These are phyloP conservation scores for Barbarea vulgaris DNA, from an alignment of 345 rosid genomes.

Conservation along the genomic window DNA sequence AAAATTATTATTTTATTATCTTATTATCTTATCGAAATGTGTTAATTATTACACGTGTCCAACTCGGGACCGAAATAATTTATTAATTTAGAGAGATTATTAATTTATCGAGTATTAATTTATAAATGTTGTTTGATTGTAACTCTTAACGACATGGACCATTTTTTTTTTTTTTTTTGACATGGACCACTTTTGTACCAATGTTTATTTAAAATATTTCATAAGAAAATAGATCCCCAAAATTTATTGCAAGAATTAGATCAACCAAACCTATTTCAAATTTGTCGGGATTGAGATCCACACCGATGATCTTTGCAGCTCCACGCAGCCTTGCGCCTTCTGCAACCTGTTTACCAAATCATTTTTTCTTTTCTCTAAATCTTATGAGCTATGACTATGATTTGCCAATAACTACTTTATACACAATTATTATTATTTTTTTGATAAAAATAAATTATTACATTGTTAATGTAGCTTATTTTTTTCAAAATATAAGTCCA, in stretches of 20 bases:
- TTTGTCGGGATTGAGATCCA: slow-evolving; percentile 68
- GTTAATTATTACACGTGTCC: no score
- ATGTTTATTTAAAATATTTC: background rate
- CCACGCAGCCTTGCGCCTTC: slow-evolving; percentile 63
- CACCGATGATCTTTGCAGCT: slow-evolving; percentile 68
- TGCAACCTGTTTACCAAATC: slow-evolving; percentile 51
- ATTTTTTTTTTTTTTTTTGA: no score
- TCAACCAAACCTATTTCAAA: slow-evolving; percentile 50
- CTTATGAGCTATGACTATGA: background rate
- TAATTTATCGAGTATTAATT: no score
- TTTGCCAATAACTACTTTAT: background rate
- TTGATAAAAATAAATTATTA: no score
- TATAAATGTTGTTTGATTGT: no score
- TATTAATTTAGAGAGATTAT: no score
- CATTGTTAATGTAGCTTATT: background rate
- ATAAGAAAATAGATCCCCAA: background rate
- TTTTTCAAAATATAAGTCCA: background rate
- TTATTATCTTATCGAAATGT: no score
- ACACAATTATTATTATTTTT: no score
- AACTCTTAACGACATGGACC: no score
- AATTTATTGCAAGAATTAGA: background rate
- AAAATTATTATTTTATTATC: no score
- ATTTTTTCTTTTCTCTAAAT: background rate
- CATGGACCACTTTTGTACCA: no score
- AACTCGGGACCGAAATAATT: no score